These are phyloP conservation scores for Canna indica DNA, from an alignment of 176 grass and related monocot species.

Conservation along the genomic window DNA sequence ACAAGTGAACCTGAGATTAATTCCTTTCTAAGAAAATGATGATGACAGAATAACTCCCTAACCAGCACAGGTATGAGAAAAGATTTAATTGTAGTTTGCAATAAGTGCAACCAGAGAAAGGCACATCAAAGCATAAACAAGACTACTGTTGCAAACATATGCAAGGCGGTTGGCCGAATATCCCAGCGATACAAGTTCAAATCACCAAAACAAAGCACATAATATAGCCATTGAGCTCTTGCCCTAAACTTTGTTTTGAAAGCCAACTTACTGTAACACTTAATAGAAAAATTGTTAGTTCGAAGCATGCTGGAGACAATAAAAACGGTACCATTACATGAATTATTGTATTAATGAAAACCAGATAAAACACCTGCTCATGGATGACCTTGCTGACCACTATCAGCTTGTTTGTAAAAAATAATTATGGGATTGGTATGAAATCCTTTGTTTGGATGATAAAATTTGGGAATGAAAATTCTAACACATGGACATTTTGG, in stretches of 20 bases:
- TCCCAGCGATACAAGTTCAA: neutral
- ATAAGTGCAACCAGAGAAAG: neutral
- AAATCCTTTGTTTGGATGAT: too few species aligned
- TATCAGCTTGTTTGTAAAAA: neutral
- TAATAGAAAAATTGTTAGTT: neutral
- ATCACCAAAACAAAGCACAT: neutral
- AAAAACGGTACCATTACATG: neutral
- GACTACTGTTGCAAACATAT: neutral
- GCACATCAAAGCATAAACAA: neutral
- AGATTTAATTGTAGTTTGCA: neutral
- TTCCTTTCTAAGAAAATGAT: neutral
- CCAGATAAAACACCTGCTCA: neutral
- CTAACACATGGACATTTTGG: too few species aligned
- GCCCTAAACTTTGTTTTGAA: neutral
- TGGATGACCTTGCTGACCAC: neutral
- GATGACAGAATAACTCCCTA: neutral
- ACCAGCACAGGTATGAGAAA: neutral
- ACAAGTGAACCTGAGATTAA: neutral
- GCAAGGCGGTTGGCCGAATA: neutral
- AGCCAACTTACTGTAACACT: neutral
- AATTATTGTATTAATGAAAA: neutral
- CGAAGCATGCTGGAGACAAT: neutral
- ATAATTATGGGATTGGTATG: neutral
- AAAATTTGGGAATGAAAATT: too few species aligned
- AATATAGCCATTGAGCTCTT: neutral